Percentiles rank a stretch among this genome's conserved stretches.
These are phyloP conservation scores for Orbilia blumenaviensis DNA, from an alignment of 2,329 filamentous ascomycete species.

Conservation along the genomic window DNA sequence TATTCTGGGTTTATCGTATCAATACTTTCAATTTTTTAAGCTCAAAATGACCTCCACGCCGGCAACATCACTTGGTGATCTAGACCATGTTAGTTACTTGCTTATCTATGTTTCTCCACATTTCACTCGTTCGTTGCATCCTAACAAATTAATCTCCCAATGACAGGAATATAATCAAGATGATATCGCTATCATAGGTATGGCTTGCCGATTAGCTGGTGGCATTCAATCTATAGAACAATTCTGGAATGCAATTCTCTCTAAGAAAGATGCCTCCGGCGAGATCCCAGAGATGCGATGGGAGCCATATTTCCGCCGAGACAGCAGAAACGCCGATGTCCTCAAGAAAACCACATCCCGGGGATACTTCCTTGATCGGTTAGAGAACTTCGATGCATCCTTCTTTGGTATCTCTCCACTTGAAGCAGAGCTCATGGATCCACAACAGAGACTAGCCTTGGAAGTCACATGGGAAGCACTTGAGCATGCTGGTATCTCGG, in stretches of 20 bases:
- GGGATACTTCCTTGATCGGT: conserved; percentile 49
- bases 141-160: background rate
- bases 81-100: conserved; percentile 5
- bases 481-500: conserved; percentile 65
- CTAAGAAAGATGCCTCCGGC: conserved; percentile 24
- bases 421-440: conserved; percentile 65
- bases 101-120: background rate
- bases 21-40: background rate
- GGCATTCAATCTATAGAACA: conserved; percentile 19
- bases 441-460: conserved; percentile 66
- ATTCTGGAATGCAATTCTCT: conserved; percentile 29
- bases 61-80: conserved; percentile 11
- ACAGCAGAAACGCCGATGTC: conserved; percentile 50
- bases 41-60: conserved; percentile 10
- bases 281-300: conserved; percentile 28
- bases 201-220: conserved; percentile 28
- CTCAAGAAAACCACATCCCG: conserved; percentile 54
- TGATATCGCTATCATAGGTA: conserved; percentile 29
- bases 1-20: background rate
- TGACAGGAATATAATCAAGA: conserved; percentile 16
- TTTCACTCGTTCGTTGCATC: background rate
- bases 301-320: conserved; percentile 56
- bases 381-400: conserved; percentile 60
- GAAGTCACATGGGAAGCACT: conserved; percentile 68
- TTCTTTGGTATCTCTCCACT: conserved; percentile 62